Conservation (phyloP, 768 basidiomycete species). For the Coprinopsis strossmayeri region DNA sequence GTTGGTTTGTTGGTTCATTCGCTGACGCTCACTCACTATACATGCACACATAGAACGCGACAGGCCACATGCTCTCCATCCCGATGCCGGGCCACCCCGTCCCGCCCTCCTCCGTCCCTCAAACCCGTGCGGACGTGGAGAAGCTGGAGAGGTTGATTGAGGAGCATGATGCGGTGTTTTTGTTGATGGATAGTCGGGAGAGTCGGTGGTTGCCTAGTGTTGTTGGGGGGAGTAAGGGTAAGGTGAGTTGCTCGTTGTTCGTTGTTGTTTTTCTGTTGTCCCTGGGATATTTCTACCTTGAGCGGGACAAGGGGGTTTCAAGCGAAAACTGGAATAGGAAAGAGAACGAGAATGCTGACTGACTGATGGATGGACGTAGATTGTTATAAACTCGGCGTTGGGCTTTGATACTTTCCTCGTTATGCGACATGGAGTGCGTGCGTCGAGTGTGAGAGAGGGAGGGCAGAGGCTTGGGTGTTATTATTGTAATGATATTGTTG, state of each 20-base stretch:
- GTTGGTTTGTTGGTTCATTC: neutral
- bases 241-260: conserved; percentile 38
- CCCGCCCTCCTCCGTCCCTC: conserved; percentile 42
- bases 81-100: conserved; percentile 99
- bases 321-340: no score
- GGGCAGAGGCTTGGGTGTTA: conserved; percentile 75
- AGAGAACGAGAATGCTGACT: no score
- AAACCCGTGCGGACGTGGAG: conserved; percentile 60
- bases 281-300: no score
- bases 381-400: conserved; percentile 89
- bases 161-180: conserved; percentile 83
- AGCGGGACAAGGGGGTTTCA: no score
- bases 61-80: conserved; percentile 71
- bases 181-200: conserved; percentile 98
- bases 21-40: neutral
- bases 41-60: conserved; percentile 59
- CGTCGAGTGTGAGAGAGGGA: conserved; percentile 23
- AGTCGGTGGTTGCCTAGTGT: conserved; percentile 95
- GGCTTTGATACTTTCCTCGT: conserved; percentile 96
- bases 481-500: conserved; percentile 97
- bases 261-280: neutral
- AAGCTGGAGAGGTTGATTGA: conserved; percentile 74
- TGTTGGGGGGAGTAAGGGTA: conserved; percentile 75
- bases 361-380: no score
- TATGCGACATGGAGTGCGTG: conserved; percentile 87